Conservation (phyloP, 1,284 basidiomycete species). For the Trichosporon inkin region DNA sequence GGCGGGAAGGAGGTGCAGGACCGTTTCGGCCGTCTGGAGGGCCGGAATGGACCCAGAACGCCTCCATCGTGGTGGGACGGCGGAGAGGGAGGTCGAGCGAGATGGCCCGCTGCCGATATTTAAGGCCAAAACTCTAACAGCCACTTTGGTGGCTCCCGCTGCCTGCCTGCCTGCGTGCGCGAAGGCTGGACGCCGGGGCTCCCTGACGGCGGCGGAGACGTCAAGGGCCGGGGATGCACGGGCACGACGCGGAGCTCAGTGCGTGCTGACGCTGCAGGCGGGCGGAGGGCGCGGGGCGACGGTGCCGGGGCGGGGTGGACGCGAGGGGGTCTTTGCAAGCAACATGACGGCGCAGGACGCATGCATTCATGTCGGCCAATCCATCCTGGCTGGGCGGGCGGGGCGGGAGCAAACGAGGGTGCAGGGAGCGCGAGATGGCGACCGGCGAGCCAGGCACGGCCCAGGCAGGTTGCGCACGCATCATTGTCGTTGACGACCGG, state of each 20-base stretch:
- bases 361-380: no score
- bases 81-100: neutral
- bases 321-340: neutral
- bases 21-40: neutral
- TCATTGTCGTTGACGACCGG: no score
- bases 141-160: neutral
- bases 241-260: neutral
- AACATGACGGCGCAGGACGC: neutral
- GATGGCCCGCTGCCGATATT: neutral
- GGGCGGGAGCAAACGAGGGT: no score
- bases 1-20: neutral
- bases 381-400: no score
- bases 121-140: slow-evolving; percentile 6
- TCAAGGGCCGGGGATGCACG: neutral
- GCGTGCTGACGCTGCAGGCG: no score
- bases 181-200: neutral
- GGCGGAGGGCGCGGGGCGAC: neutral
- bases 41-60: neutral
- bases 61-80: neutral
- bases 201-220: neutral
- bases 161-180: no score
- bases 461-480: no score
- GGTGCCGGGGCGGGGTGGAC: neutral
- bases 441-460: no score
- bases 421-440: no score